Conservation (phyloP, 192 early-diverging fungal genomes). For the Backusella liffmaniae region DNA sequence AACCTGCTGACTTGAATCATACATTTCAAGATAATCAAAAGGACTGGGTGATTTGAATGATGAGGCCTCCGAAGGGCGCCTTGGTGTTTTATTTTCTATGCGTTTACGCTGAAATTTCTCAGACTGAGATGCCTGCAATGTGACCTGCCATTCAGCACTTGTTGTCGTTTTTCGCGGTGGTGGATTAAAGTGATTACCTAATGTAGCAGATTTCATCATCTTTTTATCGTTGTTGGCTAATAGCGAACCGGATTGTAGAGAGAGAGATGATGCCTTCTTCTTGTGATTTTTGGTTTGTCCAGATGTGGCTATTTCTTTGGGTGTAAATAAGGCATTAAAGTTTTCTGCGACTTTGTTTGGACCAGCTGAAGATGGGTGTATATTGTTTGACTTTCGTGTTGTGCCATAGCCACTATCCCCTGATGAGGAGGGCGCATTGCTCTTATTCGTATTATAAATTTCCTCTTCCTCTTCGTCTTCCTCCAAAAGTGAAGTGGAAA, state of each 20-base stretch:
- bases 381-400: conserved; percentile 3
- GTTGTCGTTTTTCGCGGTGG: background rate
- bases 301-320: background rate
- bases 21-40: background rate
- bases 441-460: conserved; percentile 5
- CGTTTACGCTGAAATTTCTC: background rate
- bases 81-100: background rate
- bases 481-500: background rate
- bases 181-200: background rate
- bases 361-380: background rate
- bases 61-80: background rate
- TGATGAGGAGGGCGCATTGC: conserved; percentile 12
- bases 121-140: background rate
- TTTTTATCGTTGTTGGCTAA: background rate
- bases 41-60: background rate
- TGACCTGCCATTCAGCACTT: background rate
- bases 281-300: background rate
- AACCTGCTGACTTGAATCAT: conserved; percentile 35
- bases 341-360: background rate
- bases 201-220: conserved; percentile 4
- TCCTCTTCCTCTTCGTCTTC: background rate
- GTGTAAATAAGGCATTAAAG: background rate
- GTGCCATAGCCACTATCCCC: conserved; percentile 21
- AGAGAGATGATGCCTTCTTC: background rate
- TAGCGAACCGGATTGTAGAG: background rate